Evolutionary conservation across 768 basidiomycete genomes (phyloP).

Genomic region (Sporobolomyces phaffii): DNA sequence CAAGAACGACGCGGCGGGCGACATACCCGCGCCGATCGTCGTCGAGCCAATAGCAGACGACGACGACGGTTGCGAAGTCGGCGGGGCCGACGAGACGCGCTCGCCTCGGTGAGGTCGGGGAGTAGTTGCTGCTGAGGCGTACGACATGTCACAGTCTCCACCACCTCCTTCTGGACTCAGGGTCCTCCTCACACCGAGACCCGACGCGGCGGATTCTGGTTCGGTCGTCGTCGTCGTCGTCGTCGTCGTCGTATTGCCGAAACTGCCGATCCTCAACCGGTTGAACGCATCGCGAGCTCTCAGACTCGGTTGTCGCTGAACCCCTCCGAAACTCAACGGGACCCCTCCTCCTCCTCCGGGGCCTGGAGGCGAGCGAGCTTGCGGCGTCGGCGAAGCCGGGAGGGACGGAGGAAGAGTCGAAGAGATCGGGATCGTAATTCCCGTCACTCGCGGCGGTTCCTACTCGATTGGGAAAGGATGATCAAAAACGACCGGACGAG

Average conservation of each 20-base stretch:
- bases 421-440: not conserved
- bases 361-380: not conserved
- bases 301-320: conserved; percentile 10
- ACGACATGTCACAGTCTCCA: too few relatives aligned
- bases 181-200: too few relatives aligned
- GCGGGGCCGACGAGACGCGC: not conserved
- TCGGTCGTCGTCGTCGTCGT: too few relatives aligned
- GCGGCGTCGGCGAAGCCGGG: not conserved
- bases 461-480: too few relatives aligned
- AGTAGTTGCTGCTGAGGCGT: too few relatives aligned
- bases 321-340: not conserved
- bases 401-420: not conserved
- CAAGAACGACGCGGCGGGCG: conserved; percentile 39
- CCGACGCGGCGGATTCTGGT: too few relatives aligned
- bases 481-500: too few relatives aligned
- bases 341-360: not conserved
- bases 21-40: not conserved
- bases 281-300: conserved; percentile 20
- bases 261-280: conserved; percentile 21
- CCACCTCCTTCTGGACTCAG: not conserved
- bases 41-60: not conserved
- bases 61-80: not conserved
- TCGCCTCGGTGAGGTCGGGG: not conserved
- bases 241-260: too few relatives aligned
- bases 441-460: not conserved